A percentile compares a stretch with the other conserved stretches of the same genome.
Evolutionary conservation across 1,284 basidiomycete genomes (phyloP).

Genomic region (Phaffia rhodozyma): DNA sequence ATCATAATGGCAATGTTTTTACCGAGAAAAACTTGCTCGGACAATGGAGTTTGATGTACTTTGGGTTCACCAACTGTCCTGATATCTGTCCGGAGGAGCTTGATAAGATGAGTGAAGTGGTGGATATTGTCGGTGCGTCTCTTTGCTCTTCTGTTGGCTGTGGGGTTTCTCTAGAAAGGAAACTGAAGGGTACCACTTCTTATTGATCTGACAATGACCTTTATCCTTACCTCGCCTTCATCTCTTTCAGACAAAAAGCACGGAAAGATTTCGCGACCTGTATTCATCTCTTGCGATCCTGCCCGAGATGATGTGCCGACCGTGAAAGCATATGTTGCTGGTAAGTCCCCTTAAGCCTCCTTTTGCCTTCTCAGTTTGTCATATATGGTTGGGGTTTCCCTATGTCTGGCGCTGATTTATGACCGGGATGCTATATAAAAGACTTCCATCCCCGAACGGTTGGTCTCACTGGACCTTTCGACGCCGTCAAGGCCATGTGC

Average conservation of each 20-base stretch:
- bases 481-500: constrained; percentile 75
- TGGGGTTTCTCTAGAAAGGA: too few relatives aligned
- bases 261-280: constrained; percentile 54
- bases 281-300: constrained; percentile 95
- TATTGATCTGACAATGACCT: too few relatives aligned
- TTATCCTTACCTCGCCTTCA: neutral
- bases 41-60: constrained; percentile 79
- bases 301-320: constrained; percentile 65
- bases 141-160: neutral
- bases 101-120: constrained; percentile 84
- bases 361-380: constrained; percentile 37
- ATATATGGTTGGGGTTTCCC: too few relatives aligned
- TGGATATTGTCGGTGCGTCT: constrained; percentile 57
- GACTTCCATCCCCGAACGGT: constrained; percentile 88
- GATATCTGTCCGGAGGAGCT: constrained; percentile 98
- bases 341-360: constrained; percentile 24
- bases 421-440: too few relatives aligned
- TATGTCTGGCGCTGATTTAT: too few relatives aligned
- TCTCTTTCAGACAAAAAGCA: constrained; percentile 49
- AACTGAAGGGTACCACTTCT: neutral
- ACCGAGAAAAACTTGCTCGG: constrained; percentile 74
- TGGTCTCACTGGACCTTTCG: constrained; percentile 78
- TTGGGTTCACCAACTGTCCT: constrained; percentile 94
- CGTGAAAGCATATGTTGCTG: constrained; percentile 42
- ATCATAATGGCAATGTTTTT: constrained; percentile 57